Evolutionary conservation across 2,329 filamentous ascomycete species (phyloP), one percentile per base, ranked within the genome.

Genomic region (Xylariaceae sp.): DNA sequence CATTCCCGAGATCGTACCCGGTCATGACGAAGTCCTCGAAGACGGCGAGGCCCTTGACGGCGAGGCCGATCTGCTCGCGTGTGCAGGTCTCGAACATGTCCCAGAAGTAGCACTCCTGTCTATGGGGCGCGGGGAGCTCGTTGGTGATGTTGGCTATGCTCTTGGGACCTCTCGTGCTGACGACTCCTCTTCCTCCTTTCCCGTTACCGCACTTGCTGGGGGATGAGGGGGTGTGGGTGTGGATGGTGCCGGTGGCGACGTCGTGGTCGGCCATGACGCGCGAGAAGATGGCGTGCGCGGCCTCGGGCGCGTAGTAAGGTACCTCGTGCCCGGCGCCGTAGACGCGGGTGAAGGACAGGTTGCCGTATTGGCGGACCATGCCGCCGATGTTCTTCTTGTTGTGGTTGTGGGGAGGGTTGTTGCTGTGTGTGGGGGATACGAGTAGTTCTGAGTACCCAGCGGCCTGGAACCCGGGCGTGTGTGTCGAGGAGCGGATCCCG

Each of bases 381-480:
- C 81, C 82, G 18, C 70, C 78, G 58, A 74, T 71, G 60, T 78
- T 78, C 5, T 68, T 65, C 9, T 47, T 44, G 33, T 50, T 51
- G 24, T n/a, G n/a, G n/a, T n/a, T n/a, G 46, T 46, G 16, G 73
- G 63, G 37, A 88, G 71, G 4, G n/a, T n/a, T n/a, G n/a, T n/a
- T n/a, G n/a, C n/a, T n/a, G n/a, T n/a, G n/a, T n/a, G n/a, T n/a
- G n/a, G n/a, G n/a, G n/a, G n/a, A n/a, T n/a, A n/a, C n/a, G n/a
- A n/a, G n/a, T n/a, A n/a, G n/a, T n/a, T 77, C 70, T 0, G 74
- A 70, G 54, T 86, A 88, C 1, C 81, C 82, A 1, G 83, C 76
- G 0, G 62, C 51, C 2, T 66, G 64, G 58, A 86, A 87, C 1
- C 7, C 72, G 55, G 29, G 68, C 68, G 14, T n/a, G n/a, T n/a